Evolutionary conservation across 2,329 filamentous ascomycete species (phyloP), one percentile per base, ranked within the genome.

Genomic region (Fusarium udum): DNA sequence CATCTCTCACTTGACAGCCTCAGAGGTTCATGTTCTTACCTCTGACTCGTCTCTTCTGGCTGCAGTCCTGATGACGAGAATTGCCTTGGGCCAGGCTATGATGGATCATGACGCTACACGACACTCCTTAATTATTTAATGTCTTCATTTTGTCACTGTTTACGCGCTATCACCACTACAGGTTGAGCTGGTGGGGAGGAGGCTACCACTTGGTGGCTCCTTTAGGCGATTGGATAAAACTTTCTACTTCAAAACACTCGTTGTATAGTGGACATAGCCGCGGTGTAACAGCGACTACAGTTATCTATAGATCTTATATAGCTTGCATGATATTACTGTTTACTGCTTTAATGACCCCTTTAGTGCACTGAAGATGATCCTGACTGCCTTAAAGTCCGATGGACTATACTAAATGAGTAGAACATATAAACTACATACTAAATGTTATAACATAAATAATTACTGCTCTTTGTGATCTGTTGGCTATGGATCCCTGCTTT

Each of bases 241-340:
- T 26, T 39, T 72, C 51, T 69, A 70, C 56, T 73, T 73, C 70
- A 4, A 70, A 26, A 73, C 70, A 59, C 52, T 73, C 70, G 9
- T 73, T 73, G 59, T 14, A 73, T 70, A 73, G 70, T 57, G 49
- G 56, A 73, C 61, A 66, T 73, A 70, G 69, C 39, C 52, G 69
- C 65, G 28, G 42, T 39, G 36, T 48, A 36, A 15, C 24, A 15
- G 63, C 61, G 61, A 57, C 70, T 70, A 61, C 14, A 28, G 40
- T 49, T 61, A 42, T 72, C 64, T 62, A 52, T 69, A 69, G 70
- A 72, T 18, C 37, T 43, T 26, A 55, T 1, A 63, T 49, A 55
- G 13, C 34, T 55, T 62, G 22, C 43, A 68, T 68, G 22, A 34
- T 53, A 42, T 46, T 36, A 18, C 16, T 32, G 26, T 40, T 67